Evolutionary conservation across 2,329 filamentous ascomycete species (phyloP).

Genomic region (Fusarium sp.): DNA sequence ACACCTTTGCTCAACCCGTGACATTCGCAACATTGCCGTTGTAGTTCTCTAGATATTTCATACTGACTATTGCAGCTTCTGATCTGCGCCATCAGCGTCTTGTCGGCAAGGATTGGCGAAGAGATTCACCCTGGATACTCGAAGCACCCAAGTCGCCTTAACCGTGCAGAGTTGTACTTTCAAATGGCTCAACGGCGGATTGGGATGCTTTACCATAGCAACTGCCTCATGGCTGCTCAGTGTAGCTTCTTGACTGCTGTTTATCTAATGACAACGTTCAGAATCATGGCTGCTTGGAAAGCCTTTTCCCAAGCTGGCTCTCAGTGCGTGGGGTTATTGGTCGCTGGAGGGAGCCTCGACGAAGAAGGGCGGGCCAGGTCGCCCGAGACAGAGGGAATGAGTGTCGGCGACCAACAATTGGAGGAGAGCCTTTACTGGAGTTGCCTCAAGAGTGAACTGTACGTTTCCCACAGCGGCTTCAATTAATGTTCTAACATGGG

Average conservation of each 20-base stretch:
- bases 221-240: neutral
- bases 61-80: neutral
- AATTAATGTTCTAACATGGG: neutral
- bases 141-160: neutral
- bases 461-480: neutral
- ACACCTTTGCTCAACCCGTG: neutral
- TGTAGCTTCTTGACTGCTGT: neutral
- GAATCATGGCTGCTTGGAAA: neutral
- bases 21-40: neutral
- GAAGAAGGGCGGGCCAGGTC: neutral
- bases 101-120: neutral
- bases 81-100: neutral
- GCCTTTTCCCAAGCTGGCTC: neutral
- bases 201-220: neutral
- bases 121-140: neutral
- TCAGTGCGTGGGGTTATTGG: neutral
- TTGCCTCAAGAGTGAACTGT: neutral
- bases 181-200: neutral
- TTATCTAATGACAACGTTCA: neutral
- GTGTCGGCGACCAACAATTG: neutral
- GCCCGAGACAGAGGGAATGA: neutral
- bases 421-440: neutral
- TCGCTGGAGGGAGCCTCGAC: neutral
- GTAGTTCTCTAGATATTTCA: neutral
- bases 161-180: neutral